A percentile compares a stretch with the other conserved stretches of the same genome.
Conservation (phyloP, 2,329 filamentous ascomycete genomes). For the Fonsecaea pedrosoi region DNA sequence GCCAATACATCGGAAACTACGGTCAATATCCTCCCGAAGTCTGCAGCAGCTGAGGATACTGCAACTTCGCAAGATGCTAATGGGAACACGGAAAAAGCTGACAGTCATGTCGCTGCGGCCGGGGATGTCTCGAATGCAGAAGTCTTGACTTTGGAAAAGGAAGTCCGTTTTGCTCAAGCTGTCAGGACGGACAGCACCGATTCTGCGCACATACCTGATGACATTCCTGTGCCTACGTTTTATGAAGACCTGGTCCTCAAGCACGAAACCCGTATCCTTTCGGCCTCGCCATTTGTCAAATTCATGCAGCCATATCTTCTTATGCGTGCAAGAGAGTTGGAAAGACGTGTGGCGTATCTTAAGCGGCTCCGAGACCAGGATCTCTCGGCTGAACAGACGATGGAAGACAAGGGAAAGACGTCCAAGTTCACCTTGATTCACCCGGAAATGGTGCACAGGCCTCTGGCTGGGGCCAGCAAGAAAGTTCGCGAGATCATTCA, state of each 20-base stretch:
- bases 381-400: constrained; percentile 49
- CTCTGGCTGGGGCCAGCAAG: constrained; percentile 77
- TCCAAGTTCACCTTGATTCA: constrained; percentile 88
- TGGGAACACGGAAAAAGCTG: constrained; percentile 27
- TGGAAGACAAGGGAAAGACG: constrained; percentile 67
- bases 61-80: constrained; percentile 15
- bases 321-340: constrained; percentile 89
- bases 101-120: constrained; percentile 19
- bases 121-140: constrained; percentile 34
- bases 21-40: constrained; percentile 7
- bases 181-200: constrained; percentile 48
- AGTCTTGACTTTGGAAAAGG: constrained; percentile 27
- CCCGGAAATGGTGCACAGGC: constrained; percentile 91
- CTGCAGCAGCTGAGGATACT: constrained; percentile 8
- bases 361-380: constrained; percentile 80
- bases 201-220: constrained; percentile 71
- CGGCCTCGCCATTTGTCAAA: constrained; percentile 93
- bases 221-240: constrained; percentile 84
- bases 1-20: constrained; percentile 18
- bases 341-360: constrained; percentile 80
- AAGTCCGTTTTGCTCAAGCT: constrained; percentile 22
- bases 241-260: constrained; percentile 96
- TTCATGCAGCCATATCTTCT: constrained; percentile 93
- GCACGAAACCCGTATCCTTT: constrained; percentile 90
- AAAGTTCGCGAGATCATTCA: constrained; percentile 93